These are phyloP conservation scores for Penicillium taxi DNA, from an alignment of 495 filamentous ascomycete genomes.

Conservation along the genomic window DNA sequence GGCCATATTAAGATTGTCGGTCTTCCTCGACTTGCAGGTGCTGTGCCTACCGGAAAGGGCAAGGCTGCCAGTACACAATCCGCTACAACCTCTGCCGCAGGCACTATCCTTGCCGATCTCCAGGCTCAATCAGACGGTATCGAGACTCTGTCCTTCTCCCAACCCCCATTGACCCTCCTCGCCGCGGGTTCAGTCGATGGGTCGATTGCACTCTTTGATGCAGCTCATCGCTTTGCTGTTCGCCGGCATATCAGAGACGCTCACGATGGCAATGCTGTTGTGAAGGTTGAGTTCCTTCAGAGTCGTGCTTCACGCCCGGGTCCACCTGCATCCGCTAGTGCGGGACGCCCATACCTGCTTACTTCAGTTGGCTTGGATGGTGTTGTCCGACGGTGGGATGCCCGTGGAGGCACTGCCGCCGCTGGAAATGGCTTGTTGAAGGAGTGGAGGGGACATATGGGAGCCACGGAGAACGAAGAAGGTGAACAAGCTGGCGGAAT, in stretches of 20 bases:
- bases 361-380: slow-evolving; percentile 82
- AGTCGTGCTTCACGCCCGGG: slow-evolving; percentile 22
- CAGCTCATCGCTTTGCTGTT: slow-evolving; percentile 71
- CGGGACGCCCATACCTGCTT: slow-evolving; percentile 52
- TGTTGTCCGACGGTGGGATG: slow-evolving; percentile 79
- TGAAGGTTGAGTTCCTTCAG: slow-evolving; percentile 83
- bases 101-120: slow-evolving; percentile 67
- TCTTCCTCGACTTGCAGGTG: slow-evolving; percentile 57
- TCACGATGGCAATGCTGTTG: slow-evolving; percentile 71
- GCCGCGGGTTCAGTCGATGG: slow-evolving; percentile 89
- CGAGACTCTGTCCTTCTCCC: slow-evolving; percentile 79
- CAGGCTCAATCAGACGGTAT: slow-evolving; percentile 69
- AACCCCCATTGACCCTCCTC: slow-evolving; percentile 64
- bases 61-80: slow-evolving; percentile 28
- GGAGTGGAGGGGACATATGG: slow-evolving; percentile 78
- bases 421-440: slow-evolving; percentile 55
- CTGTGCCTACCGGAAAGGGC: slow-evolving; percentile 25
- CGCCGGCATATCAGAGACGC: slow-evolving; percentile 71
- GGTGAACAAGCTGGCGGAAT: slow-evolving; percentile 63
- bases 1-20: slow-evolving; percentile 78
- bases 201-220: slow-evolving; percentile 81
- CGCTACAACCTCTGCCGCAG: slow-evolving; percentile 54
- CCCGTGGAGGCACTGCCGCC: slow-evolving; percentile 64
- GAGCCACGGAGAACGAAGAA: slow-evolving; percentile 62
- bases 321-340: slow-evolving; percentile 19